These are phyloP conservation scores for Phallus indusiatus DNA, from an alignment of 768 basidiomycete genomes.

Conservation along the genomic window DNA sequence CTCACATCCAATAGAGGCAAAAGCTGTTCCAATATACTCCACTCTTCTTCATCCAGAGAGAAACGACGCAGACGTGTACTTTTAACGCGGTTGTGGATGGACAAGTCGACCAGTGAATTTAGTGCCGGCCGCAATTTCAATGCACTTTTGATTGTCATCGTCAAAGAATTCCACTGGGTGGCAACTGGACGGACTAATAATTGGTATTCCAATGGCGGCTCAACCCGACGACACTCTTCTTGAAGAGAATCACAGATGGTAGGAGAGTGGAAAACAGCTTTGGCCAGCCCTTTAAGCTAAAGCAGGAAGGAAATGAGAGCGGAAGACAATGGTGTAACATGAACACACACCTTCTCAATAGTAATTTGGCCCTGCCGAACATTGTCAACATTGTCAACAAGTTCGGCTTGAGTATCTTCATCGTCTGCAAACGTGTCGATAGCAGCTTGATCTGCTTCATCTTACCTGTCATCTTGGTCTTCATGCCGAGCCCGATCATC, in stretches of 20 bases:
- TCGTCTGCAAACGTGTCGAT: no score
- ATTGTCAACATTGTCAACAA: neutral
- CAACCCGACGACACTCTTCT: neutral
- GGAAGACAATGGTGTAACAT: no score
- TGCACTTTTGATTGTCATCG: slow-evolving; percentile 12
- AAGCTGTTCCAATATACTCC: no score
- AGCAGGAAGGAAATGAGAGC: neutral
- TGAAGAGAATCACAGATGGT: slow-evolving; percentile 8
- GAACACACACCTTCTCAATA: slow-evolving; percentile 7
- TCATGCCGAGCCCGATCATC: slow-evolving; percentile 8
- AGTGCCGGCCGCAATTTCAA: slow-evolving; percentile 13
- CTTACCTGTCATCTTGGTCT: slow-evolving; percentile 4
- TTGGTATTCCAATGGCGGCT: neutral
- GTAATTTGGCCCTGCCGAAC: neutral
- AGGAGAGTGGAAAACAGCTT: slow-evolving; percentile 10
- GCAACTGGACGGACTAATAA: slow-evolving; percentile 14
- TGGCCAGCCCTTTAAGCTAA: slow-evolving; percentile 11
- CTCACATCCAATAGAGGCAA: no score
- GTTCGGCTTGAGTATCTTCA: no score
- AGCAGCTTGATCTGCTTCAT: neutral
- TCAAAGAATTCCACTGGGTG: slow-evolving; percentile 19
- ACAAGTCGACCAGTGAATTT: slow-evolving; percentile 8
- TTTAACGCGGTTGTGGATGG: neutral
- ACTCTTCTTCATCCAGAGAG: no score
- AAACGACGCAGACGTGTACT: no score